phyloP scores from a whole-genome alignment of 2,329 filamentous ascomycete species.

The Aspergillus thermomutatus region DNA sequence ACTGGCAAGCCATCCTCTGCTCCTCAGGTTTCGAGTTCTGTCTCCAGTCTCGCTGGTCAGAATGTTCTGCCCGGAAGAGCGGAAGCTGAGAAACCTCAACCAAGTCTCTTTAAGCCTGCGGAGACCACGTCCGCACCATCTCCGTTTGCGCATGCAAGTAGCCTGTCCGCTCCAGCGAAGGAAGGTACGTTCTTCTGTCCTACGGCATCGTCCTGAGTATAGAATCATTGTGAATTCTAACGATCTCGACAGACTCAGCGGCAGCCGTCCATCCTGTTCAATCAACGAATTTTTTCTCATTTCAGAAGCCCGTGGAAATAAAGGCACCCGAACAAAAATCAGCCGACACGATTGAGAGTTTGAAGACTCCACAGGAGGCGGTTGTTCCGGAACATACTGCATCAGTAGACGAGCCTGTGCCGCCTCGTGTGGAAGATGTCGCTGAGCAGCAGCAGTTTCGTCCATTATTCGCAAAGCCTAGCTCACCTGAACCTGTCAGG shows the following conservation, averaged over 20 bases:
- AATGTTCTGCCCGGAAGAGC: not conserved
- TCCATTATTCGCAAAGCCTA: not conserved
- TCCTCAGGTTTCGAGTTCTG: not conserved
- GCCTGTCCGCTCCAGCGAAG: slow-evolving; percentile 5
- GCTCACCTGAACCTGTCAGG: not conserved
- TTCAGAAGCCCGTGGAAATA: not conserved
- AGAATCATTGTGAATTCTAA: slow-evolving; percentile 2
- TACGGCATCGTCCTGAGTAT: not conserved
- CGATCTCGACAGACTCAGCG: not conserved
- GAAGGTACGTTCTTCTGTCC: slow-evolving; percentile 9
- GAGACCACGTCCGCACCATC: not conserved
- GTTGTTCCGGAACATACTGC: not conserved
- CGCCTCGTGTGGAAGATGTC: not conserved
- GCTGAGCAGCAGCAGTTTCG: not conserved
- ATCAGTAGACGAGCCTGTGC: not conserved
- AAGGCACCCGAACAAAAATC: not conserved
- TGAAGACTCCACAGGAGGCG: not conserved
- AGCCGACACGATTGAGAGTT: not conserved
- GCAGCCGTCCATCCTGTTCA: not conserved
- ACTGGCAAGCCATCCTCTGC: slow-evolving; percentile 6
- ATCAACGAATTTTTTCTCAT: not conserved
- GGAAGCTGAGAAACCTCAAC: not conserved
- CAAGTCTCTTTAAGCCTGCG: not conserved
- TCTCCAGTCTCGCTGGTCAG: slow-evolving; percentile 8
- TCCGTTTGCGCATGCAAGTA: slow-evolving; percentile 1